A percentile compares a stretch with the other conserved stretches of the same genome.
These are phyloP conservation scores for Kregervanrija pseudodelftensis DNA, from an alignment of 805 yeast species.

Conservation along the genomic window DNA sequence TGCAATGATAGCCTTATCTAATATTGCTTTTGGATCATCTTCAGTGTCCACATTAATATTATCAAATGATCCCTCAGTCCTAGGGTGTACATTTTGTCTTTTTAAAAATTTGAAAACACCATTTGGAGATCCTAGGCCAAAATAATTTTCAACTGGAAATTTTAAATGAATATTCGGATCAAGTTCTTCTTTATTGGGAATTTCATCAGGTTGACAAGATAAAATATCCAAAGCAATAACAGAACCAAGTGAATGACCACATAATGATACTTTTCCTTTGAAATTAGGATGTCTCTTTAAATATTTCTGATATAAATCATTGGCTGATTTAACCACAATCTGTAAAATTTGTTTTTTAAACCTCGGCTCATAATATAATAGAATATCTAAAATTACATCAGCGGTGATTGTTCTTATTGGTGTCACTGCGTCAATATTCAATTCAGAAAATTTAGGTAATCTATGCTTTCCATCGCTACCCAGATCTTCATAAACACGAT, in stretches of 20 bases:
- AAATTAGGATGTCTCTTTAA: slow-evolving; percentile 60
- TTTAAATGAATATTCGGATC: slow-evolving; percentile 38
- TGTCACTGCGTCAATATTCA: slow-evolving; percentile 71
- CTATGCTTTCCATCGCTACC: slow-evolving; percentile 33
- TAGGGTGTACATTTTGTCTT: slow-evolving; percentile 48
- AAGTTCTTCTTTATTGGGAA: slow-evolving; percentile 20
- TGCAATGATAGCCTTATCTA: slow-evolving; percentile 21
- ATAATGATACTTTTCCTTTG: slow-evolving; percentile 71
- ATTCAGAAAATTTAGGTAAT: slow-evolving; percentile 59
- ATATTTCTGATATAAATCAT: slow-evolving; percentile 52
- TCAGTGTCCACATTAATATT: neutral
- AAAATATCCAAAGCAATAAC: slow-evolving; percentile 76
- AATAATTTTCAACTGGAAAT: slow-evolving; percentile 68
- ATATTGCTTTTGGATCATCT: slow-evolving; percentile 5
- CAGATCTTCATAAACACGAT: slow-evolving; percentile 30
- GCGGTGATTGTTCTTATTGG: slow-evolving; percentile 76
- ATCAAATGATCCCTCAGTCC: slow-evolving; percentile 14
- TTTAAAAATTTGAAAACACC: slow-evolving; percentile 78
- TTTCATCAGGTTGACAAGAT: slow-evolving; percentile 36
- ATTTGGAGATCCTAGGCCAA: slow-evolving; percentile 84
- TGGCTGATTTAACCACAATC: slow-evolving; percentile 58
- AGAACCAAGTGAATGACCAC: slow-evolving; percentile 92
- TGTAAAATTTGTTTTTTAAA: slow-evolving; percentile 56
- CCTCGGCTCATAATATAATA: slow-evolving; percentile 68
- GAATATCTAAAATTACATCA: slow-evolving; percentile 78